A percentile compares a stretch with the other conserved stretches of the same genome.
Evolutionary conservation across 371 early-diverging fungal genomes (phyloP).

Genomic region (Amoeboaphelidium protococcarum): DNA sequence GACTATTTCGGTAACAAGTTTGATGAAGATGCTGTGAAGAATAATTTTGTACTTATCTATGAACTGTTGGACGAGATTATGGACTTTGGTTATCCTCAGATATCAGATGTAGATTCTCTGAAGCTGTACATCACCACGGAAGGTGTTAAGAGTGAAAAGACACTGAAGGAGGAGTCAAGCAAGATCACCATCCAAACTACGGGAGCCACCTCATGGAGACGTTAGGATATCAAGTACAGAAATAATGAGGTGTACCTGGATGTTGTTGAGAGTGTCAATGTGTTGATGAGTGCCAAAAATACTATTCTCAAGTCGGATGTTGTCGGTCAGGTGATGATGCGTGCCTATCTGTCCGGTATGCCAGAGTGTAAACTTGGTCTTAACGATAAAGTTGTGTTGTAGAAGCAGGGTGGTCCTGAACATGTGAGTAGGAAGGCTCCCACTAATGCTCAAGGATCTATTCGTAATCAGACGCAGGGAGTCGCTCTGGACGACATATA

Average conservation of each 20-base stretch:
- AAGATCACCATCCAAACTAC: slow-evolving; percentile 72
- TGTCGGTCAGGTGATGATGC: slow-evolving; percentile 48
- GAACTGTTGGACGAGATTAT: slow-evolving; percentile 71
- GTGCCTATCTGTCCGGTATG: slow-evolving; percentile 39
- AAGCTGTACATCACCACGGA: slow-evolving; percentile 71
- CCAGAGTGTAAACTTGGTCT: slow-evolving; percentile 55
- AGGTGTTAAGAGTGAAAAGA: slow-evolving; percentile 37
- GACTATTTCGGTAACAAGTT: slow-evolving; percentile 65
- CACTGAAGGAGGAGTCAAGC: slow-evolving; percentile 29
- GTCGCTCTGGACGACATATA: slow-evolving; percentile 72
- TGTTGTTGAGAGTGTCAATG: slow-evolving; percentile 62
- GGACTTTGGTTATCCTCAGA: slow-evolving; percentile 77
- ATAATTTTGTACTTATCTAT: slow-evolving; percentile 68
- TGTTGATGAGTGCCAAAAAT: slow-evolving; percentile 52
- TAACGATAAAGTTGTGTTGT: slow-evolving; percentile 50
- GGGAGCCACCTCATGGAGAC: slow-evolving; percentile 61
- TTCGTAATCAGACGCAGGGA: slow-evolving; percentile 15
- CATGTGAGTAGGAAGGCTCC: slow-evolving; percentile 4
- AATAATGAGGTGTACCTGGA: slow-evolving; percentile 74
- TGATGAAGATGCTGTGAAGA: slow-evolving; percentile 66
- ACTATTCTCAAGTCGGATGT: slow-evolving; percentile 48
- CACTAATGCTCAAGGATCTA: slow-evolving; percentile 2
- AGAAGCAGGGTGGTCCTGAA: slow-evolving; percentile 25
- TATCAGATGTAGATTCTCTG: slow-evolving; percentile 57
- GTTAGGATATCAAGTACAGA: slow-evolving; percentile 63